Base-by-base conservation (phyloP, 805 yeast species). In the Grigorovia humatica region DNA sequence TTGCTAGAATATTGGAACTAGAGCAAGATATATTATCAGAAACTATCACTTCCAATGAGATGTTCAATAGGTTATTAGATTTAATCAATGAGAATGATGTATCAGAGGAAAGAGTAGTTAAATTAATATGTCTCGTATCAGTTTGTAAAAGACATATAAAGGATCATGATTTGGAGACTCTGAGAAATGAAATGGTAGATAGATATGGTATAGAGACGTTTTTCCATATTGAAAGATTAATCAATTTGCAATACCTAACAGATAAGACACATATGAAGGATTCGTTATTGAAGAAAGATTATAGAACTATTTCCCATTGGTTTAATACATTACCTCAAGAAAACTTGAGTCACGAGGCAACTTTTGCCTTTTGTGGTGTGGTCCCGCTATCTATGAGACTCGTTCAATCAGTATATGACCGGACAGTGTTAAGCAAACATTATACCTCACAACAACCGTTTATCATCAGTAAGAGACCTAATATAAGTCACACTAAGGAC, bases 291-390 rank as follows among this genome's bases (percentile, higher is more conserved):
- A 54, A 54, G 29, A 62, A 57, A 51, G 65, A 61, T 35, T 63
- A 62, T 43, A 57, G 57, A 32, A 47, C 47, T 29, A 51, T 59
- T 18, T 62, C 67, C 1, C 43, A 53, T 17, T 59, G 65, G 64
- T 50, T 63, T 32, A 55, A 61, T 23, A 62, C 65, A 6, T 44
- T 62, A 29, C 66, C 66, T 12, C 57, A 54, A n/a, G 61, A 58
- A 2, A 54, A 50, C n/a, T 53, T 53, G 4, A 41, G 27, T 12
- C 18, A 43, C 20, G 45, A 51, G 19, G 48, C 54, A 2, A 60
- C 82, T 0, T 85, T 82, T 62, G 81, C 88, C 0, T 80, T 85
- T 54, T 85, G 96, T 5, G 93, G 95, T 0, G 85, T 80, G 32
- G 85, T 88, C 0, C 98, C 99, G 2, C 65, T 91, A 4, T 70